Base-by-base conservation (phyloP, 208 protist genomes). In the Porcisia deanei region DNA sequence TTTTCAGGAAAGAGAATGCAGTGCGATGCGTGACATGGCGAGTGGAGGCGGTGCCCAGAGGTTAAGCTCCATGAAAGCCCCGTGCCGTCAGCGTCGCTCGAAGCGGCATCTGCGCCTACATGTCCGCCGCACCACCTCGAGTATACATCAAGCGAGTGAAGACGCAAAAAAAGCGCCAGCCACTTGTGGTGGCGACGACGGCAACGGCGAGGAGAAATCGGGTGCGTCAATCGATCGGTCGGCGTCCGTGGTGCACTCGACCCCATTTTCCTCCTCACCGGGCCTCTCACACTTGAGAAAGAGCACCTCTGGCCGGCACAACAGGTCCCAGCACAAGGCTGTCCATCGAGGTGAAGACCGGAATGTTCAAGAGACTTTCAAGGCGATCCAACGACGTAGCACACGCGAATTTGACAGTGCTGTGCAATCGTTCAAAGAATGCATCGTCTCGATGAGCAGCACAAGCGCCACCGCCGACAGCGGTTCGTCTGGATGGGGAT, bases 1-100 rank as follows among this genome's bases (percentile, higher is more conserved):
- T 47, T 47, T 57, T 58, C 70, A 69, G 54, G 71, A 7, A 55
- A 77, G 49, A 22, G 18, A 12, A 12, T 52, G 49, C 45, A 47
- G 49, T 30, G 25, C 55, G 18, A 57, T 41, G 45, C 37, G 52
- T 30, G 30, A 18, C 73, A 63, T 52, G 25, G 43, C n/a, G 8
- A 58, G 52, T 52, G 47, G 41, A n/a, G 69, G 30, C 20, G 61
- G 39, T 59, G 47, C 47, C 20, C 10, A 10, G n/a, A 52, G 73
- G 22, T 9, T 25, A 41, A 5, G 53, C 37, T 59, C 14, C 20
- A 12, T 18, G 16, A 34, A 49, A 4, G 68, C 25, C 34, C 37
- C 68, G 53, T 59, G 9, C 8, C 45, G 49, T 52, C 68, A 72
- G 20, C 1, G 25, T 47, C 34, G 25, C 53, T 10, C 7, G 3